Evolutionary conservation across 176 grass and related monocot species (phyloP), one percentile per base, ranked within the genome.

Genomic region (Oryza meridionalis): DNA sequence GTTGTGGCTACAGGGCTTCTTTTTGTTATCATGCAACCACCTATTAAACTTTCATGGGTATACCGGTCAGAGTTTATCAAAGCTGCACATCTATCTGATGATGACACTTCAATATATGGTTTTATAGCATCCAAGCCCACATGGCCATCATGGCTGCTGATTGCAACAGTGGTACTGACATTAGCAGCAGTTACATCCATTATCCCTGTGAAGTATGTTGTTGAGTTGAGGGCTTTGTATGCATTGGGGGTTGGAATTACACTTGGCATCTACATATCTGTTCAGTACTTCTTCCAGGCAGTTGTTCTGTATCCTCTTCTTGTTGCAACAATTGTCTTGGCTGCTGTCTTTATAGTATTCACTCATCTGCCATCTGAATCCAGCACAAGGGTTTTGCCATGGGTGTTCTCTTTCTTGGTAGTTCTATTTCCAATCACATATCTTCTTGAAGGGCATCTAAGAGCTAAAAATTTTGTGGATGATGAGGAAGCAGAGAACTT

Each of bases 121-220:
- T 92, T 93, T 87, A 77, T 88, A 33, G 78, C 87, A 81, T 85
- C 81, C n/a, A 91, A 87, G 53, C 93, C 96, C 51, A 94, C 96
- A 44, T 99, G 96, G 96, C 93, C 96, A 63, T 96, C 96, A 50
- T 99, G 96, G 93, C 43, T 99, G 86, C 91, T 99, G 38, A 96
- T 99, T 50, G 73, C 86, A 87, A 94, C 96, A 42, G 85, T 94
- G 64, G 82, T 96, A 72, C 93, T 99, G 75, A 96, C 96, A 67
- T 75, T 99, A 62, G 91, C 91, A 81, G 91, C 96, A 33, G 77
- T 96, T 78, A 96, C 93, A 45, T 94, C 91, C 75, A 92, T 99
- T 69, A 99, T 99, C 82, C 93, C 96, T 67, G 71, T 99, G 64
- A 99, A 99, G 86, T 99, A 96, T 80, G 88, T 99, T 84, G 91